A percentile compares a stretch with the other conserved stretches of the same genome.
These are phyloP conservation scores for Sphaerosporella brunnea DNA, from an alignment of 495 filamentous ascomycete species.

Conservation along the genomic window DNA sequence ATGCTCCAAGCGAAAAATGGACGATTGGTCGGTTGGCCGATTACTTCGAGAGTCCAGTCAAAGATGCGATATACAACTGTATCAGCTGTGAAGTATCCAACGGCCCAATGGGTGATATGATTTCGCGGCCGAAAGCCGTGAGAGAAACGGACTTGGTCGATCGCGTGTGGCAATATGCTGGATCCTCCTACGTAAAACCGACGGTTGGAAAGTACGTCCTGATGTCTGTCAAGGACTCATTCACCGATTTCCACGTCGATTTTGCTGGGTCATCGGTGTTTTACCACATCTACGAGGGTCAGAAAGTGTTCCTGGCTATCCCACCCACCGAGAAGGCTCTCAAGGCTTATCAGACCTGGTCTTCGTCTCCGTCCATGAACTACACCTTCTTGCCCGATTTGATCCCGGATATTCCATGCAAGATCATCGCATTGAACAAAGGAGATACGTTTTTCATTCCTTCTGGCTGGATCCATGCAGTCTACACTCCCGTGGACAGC, in stretches of 20 bases:
- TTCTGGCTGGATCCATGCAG: constrained; percentile 65
- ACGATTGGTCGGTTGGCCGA: constrained; percentile 55
- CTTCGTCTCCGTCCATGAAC: constrained; percentile 53
- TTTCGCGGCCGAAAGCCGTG: constrained; percentile 51
- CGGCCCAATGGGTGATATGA: constrained; percentile 45
- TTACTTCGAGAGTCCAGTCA: constrained; percentile 50
- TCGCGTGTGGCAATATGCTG: constrained; percentile 50
- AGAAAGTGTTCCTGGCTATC: constrained; percentile 66
- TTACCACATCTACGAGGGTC: constrained; percentile 59
- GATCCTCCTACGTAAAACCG: constrained; percentile 37
- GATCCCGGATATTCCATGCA: constrained; percentile 51
- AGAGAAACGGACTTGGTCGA: constrained; percentile 43
- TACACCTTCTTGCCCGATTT: constrained; percentile 31
- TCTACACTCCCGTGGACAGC: constrained; percentile 62
- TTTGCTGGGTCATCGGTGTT: constrained; percentile 66
- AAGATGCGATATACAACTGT: constrained; percentile 53
- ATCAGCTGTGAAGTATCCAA: constrained; percentile 61
- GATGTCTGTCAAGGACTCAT: constrained; percentile 66
- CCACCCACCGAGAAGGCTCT: constrained; percentile 55
- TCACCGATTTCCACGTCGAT: constrained; percentile 67
- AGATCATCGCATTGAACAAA: constrained; percentile 50
- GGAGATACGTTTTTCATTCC: constrained; percentile 68
- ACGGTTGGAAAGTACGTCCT: constrained; percentile 30
- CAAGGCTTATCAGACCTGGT: constrained; percentile 66
- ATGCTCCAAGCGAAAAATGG: constrained; percentile 47